Evolutionary conservation across 352 stramenopile genomes (phyloP).

Genomic region (Thalassiosira hispida): DNA sequence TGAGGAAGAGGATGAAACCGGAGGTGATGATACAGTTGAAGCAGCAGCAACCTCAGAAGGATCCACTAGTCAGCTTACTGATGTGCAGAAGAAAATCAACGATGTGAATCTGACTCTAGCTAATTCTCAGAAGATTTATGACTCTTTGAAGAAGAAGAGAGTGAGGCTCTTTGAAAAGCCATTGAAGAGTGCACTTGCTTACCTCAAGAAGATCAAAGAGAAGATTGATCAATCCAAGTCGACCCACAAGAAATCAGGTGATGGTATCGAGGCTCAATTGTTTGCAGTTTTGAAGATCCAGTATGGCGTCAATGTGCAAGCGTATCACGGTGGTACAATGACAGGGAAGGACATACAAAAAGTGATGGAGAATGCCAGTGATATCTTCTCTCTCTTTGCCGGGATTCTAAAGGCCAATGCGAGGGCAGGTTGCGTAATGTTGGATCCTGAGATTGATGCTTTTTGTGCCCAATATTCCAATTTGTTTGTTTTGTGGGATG

Average conservation of each 20-base stretch:
- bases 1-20: background rate
- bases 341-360: constrained; percentile 7
- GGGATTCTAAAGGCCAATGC: background rate
- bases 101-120: background rate
- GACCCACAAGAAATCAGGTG: background rate
- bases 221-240: background rate
- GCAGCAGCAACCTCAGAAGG: background rate
- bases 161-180: background rate
- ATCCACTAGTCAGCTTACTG: background rate
- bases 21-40: background rate
- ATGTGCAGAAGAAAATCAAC: background rate
- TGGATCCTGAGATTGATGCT: constrained; percentile 14
- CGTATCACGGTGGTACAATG: constrained; percentile 9
- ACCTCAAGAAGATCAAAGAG: background rate
- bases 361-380: constrained; percentile 2
- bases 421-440: constrained; percentile 1
- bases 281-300: background rate
- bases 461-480: constrained; percentile 12
- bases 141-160: background rate
- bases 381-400: constrained; percentile 1
- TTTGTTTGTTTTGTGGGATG: constrained; percentile 41
- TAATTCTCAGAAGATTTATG: background rate
- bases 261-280: constrained; percentile 3
- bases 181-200: background rate
- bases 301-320: background rate